phyloP scores from a whole-genome alignment of 1,284 basidiomycete genomes.

The Peniophora sp. region DNA sequence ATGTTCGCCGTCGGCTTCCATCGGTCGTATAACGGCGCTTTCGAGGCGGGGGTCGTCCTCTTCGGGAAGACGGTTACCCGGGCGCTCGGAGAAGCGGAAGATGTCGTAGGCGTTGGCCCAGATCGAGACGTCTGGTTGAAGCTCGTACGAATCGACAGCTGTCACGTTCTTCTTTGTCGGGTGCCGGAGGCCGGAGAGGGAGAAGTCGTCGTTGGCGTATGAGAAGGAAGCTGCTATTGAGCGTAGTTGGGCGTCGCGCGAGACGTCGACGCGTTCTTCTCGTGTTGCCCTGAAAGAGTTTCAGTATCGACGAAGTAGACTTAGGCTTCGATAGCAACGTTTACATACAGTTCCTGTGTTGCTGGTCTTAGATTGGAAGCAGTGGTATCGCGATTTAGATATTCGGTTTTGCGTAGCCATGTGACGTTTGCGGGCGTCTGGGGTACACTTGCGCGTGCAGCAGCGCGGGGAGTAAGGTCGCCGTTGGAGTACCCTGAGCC shows the following conservation, averaged over 20 bases:
- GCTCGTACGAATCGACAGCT: conserved; percentile 78
- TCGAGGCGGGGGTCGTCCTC: conserved; percentile 73
- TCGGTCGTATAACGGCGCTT: conserved; percentile 80
- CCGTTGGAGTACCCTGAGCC: conserved; percentile 25
- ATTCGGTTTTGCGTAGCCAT: conserved; percentile 87
- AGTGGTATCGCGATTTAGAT: conserved; percentile 62
- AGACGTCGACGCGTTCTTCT: conserved; percentile 60
- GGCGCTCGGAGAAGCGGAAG: conserved; percentile 83
- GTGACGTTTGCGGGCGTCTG: conserved; percentile 60
- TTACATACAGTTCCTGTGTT: conserved; percentile 46
- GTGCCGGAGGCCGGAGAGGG: conserved; percentile 57
- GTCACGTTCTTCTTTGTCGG: conserved; percentile 73
- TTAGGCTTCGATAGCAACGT: too few species aligned
- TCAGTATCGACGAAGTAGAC: too few species aligned
- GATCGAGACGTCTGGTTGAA: conserved; percentile 80
- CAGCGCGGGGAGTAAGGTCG: conserved; percentile 27
- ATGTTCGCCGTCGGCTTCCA: conserved; percentile 80
- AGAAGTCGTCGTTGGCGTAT: conserved; percentile 52
- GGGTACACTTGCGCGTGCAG: conserved; percentile 22
- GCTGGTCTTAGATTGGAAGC: conserved; percentile 31
- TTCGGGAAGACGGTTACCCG: conserved; percentile 66
- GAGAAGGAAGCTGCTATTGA: conserved; percentile 81
- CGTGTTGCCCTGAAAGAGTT: conserved; percentile 34
- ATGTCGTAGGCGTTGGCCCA: conserved; percentile 89
- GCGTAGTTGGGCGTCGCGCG: conserved; percentile 69